Conservation (phyloP, 305 asterid species). For the Rubia tinctorum region DNA sequence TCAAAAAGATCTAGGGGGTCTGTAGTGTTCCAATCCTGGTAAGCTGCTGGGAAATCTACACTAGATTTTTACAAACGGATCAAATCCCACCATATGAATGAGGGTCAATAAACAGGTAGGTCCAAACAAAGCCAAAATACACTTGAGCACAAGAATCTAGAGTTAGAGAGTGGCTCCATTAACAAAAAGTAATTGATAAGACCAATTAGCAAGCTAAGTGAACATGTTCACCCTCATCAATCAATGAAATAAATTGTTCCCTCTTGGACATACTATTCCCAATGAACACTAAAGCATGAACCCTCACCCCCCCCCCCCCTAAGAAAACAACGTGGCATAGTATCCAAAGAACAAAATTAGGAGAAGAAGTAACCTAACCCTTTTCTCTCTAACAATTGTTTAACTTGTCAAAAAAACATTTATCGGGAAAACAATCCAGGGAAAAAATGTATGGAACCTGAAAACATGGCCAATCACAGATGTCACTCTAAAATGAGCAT, state of each 20-base stretch:
- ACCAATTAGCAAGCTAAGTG: neutral
- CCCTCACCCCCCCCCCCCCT: no score
- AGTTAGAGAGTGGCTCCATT: no score
- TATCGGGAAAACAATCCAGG: neutral
- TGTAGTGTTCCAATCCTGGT: constrained; percentile 81
- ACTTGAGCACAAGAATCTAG: neutral
- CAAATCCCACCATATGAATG: constrained; percentile 12
- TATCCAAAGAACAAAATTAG: neutral
- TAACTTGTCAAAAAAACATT: neutral
- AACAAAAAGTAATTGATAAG: neutral
- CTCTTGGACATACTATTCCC: neutral
- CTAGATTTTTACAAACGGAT: constrained; percentile 41
- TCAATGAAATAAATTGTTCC: neutral
- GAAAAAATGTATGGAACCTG: constrained; percentile 49
- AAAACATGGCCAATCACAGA: constrained; percentile 96
- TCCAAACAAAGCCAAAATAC: neutral
- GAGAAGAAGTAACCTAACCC: neutral
- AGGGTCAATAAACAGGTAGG: neutral
- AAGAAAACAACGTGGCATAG: no score
- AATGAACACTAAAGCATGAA: no score
- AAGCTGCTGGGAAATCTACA: constrained; percentile 78
- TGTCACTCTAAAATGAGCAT: constrained; percentile 70
- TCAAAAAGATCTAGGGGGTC: constrained; percentile 83
- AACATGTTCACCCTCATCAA: neutral
- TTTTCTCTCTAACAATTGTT: neutral